Evolutionary conservation across 2,329 filamentous ascomycete genomes (phyloP), one percentile per base, ranked within the genome.

Genomic region (Paraphoma sp.): DNA sequence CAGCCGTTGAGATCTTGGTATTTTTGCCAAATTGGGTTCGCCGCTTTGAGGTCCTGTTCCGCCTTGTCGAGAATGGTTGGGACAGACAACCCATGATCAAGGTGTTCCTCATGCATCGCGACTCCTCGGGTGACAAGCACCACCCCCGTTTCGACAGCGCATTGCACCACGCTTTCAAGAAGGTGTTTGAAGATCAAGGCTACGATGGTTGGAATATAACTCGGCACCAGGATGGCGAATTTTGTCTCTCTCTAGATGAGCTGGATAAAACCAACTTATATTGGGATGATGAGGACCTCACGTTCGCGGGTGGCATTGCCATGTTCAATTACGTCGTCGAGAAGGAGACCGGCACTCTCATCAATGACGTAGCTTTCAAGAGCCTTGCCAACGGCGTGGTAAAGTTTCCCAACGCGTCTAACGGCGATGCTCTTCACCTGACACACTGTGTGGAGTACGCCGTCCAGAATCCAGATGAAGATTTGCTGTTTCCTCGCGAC

Each of bases 361-460:
- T 45, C 5, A 9, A 17, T 17, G 36, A 43, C 11, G 48, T 63
- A 0, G 18, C 41, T 10, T 63, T 63, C 33, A 36, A 8, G 1
- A 46, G 45, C 4, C 51, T 63, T 4, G 49, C 44, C 4, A 11
- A 12, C 8, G 54, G 46, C 17, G 36, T 60, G 6, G 23, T 8
- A 14, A 28, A 14, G 9, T 51, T 51, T 10, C 60, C 60, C 8
- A 49, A 52, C 8, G 45, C 9, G 3, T 6, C 1, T 2, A 7
- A 48, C 1, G 42, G 52, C 4, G 57, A 63, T 36, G 57, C 31
- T 10, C 33, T 58, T 11, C 47, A 60, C 18, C 14, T 63, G 4
- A 63, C 57, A 8, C 45, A 52, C 12, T 53, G 45, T 28, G 54
- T 63, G 4, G 14, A 48, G 36, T 53, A 57, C 9, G 57, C 57